phyloP scores from a whole-genome alignment of 192 early-diverging fungal genomes.

The Rhizophagus clarus region DNA sequence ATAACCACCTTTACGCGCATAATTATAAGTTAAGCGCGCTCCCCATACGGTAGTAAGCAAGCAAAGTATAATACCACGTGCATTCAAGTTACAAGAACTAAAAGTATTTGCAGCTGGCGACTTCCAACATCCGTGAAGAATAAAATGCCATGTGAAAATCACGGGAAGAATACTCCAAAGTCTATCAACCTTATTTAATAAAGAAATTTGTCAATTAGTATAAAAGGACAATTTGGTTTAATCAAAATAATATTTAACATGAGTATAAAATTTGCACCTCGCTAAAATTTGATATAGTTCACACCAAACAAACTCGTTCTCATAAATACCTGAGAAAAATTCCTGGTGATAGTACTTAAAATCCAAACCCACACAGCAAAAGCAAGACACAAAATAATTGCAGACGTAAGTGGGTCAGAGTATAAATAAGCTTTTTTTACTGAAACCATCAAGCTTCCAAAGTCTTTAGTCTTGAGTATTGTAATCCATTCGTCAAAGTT shows the following conservation, averaged over 20 bases:
- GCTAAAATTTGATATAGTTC: no score
- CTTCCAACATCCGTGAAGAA: conserved; percentile 51
- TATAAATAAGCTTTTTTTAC: neutral
- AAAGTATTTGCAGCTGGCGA: conserved; percentile 3
- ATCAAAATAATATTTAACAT: no score
- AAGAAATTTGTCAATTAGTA: neutral
- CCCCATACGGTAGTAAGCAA: conserved; percentile 70
- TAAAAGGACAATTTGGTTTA: no score
- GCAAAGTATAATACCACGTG: conserved; percentile 39
- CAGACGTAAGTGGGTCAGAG: neutral
- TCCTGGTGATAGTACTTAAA: neutral
- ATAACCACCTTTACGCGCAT: conserved; percentile 78
- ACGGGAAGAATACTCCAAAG: conserved; percentile 77
- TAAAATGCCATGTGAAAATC: conserved; percentile 59
- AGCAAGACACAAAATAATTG: neutral
- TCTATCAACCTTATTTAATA: conserved; percentile 51
- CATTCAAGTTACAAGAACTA: conserved; percentile 26
- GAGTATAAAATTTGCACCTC: no score
- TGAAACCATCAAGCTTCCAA: neutral
- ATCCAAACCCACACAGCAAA: neutral
- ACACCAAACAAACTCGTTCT: neutral
- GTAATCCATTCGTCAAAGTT: neutral
- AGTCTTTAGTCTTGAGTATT: neutral
- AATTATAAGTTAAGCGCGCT: conserved; percentile 76
- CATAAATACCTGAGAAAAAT: neutral